A percentile compares a stretch with the other conserved stretches of the same genome.
These are phyloP conservation scores for Podaxis pistillaris DNA, from an alignment of 768 basidiomycete genomes.

Conservation along the genomic window DNA sequence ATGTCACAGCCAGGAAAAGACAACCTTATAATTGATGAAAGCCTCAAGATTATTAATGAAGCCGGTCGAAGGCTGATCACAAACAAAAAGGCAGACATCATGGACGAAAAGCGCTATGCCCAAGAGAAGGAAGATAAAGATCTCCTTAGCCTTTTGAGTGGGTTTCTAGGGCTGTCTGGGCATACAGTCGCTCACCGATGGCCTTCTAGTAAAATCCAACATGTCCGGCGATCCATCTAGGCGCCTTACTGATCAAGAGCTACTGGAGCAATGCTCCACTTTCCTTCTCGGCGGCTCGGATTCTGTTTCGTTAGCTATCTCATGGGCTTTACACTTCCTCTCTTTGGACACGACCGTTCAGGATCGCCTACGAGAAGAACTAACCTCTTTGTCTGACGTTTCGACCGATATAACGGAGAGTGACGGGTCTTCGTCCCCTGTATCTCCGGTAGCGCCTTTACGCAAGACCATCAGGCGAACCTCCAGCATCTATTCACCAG, in stretches of 20 bases:
- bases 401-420: not conserved
- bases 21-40: conserved; percentile 35
- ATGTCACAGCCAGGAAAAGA: conserved; percentile 40
- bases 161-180: conserved; percentile 18
- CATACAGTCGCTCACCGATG: not conserved
- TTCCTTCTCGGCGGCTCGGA: conserved; percentile 67
- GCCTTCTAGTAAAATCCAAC: conserved; percentile 57
- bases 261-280: conserved; percentile 64
- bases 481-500: conserved; percentile 9
- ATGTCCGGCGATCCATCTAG: conserved; percentile 41
- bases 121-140: conserved; percentile 36
- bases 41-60: conserved; percentile 36
- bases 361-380: conserved; percentile 52
- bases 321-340: conserved; percentile 59
- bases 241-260: conserved; percentile 56
- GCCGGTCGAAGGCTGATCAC: conserved; percentile 43
- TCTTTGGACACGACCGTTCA: conserved; percentile 55
- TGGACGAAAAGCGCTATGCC: conserved; percentile 28
- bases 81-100: conserved; percentile 36
- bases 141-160: conserved; percentile 48
- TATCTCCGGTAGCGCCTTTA: not conserved
- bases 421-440: not conserved
- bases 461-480: not conserved
- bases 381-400: conserved; percentile 19
- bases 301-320: conserved; percentile 52